Evolutionary conservation across 2,329 filamentous ascomycete species (phyloP).

Genomic region (Elsinoe fawcettii): DNA sequence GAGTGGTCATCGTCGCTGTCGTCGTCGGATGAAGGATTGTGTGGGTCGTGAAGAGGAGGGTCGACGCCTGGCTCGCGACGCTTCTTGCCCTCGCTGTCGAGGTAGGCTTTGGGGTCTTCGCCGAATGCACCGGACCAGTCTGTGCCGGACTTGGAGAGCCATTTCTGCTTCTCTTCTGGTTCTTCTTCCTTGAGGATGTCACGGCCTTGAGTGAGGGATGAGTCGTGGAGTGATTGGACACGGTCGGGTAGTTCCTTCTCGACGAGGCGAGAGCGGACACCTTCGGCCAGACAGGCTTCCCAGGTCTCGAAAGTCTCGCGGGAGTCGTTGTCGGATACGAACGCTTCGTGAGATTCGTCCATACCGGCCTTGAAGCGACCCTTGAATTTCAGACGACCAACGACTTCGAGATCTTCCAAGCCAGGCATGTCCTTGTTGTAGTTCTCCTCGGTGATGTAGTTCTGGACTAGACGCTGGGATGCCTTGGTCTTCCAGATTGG

Average conservation of each 20-base stretch:
- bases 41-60: slow-evolving; percentile 44
- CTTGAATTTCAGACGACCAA: slow-evolving; percentile 73
- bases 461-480: slow-evolving; percentile 70
- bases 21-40: slow-evolving; percentile 37
- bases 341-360: slow-evolving; percentile 74
- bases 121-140: slow-evolving; percentile 88
- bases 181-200: slow-evolving; percentile 69
- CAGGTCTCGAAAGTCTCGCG: slow-evolving; percentile 91
- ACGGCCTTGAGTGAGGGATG: slow-evolving; percentile 68
- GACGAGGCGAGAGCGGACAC: slow-evolving; percentile 66
- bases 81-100: slow-evolving; percentile 47
- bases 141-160: slow-evolving; percentile 70
- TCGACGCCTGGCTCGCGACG: slow-evolving; percentile 50
- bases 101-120: slow-evolving; percentile 58
- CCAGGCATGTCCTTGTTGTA: slow-evolving; percentile 57
- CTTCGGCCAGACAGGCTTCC: slow-evolving; percentile 85
- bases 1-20: slow-evolving; percentile 34
- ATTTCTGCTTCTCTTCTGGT: slow-evolving; percentile 65
- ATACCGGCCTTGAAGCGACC: slow-evolving; percentile 84
- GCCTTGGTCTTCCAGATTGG: slow-evolving; percentile 83
- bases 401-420: slow-evolving; percentile 65
- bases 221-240: slow-evolving; percentile 69
- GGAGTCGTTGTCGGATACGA: slow-evolving; percentile 78
- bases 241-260: slow-evolving; percentile 63
- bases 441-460: slow-evolving; percentile 81